phyloP scores from a whole-genome alignment of 2,329 filamentous ascomycete species.

The Elsinoe australis region DNA sequence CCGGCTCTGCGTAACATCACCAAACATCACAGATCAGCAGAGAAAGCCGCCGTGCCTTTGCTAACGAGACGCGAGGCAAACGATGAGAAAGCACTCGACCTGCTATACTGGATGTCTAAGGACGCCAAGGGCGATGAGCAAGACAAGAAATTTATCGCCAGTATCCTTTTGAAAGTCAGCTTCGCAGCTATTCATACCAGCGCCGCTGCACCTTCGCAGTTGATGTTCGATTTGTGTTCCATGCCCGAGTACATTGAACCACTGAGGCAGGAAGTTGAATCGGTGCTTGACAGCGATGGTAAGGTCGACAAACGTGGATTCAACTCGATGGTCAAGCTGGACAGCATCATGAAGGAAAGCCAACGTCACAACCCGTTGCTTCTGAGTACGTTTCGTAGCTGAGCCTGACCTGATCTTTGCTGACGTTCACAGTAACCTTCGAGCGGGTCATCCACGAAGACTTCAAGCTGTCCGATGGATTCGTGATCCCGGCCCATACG shows the following conservation, averaged over 20 bases:
- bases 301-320: constrained; percentile 32
- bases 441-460: constrained; percentile 9
- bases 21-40: constrained; percentile 24
- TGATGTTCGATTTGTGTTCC: constrained; percentile 27
- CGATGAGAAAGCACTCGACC: constrained; percentile 23
- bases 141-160: constrained; percentile 24
- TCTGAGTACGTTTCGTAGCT: neutral
- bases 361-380: constrained; percentile 31
- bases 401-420: neutral
- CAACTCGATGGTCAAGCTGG: constrained; percentile 33
- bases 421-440: constrained; percentile 5
- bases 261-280: constrained; percentile 33
- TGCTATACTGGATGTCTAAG: constrained; percentile 25
- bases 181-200: constrained; percentile 30
- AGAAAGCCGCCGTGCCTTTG: constrained; percentile 26
- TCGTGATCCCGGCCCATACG: constrained; percentile 4
- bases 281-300: constrained; percentile 24
- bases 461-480: constrained; percentile 3
- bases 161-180: constrained; percentile 26
- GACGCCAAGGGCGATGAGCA: constrained; percentile 21
- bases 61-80: constrained; percentile 21
- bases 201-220: constrained; percentile 24
- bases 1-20: constrained; percentile 26
- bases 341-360: constrained; percentile 40
- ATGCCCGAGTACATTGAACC: constrained; percentile 21